Evolutionary conservation across 495 filamentous ascomycete species (phyloP).

Genomic region (Neurospora terricola): DNA sequence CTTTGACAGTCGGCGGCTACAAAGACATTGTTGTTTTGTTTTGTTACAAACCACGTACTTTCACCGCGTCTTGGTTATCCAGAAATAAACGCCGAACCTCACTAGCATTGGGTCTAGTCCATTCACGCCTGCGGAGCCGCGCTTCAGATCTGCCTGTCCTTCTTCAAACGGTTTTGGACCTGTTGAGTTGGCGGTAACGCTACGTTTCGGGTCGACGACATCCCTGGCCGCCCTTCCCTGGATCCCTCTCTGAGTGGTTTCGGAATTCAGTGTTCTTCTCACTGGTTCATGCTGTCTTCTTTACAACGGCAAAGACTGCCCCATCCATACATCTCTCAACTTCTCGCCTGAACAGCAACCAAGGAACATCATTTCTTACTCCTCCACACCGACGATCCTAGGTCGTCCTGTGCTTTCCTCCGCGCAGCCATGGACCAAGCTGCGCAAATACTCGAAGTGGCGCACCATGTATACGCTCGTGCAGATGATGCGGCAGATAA

Average conservation of each 20-base stretch:
- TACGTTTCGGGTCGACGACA: background rate
- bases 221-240: background rate
- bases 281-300: conserved; percentile 3
- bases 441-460: conserved; percentile 27
- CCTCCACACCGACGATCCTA: conserved; percentile 6
- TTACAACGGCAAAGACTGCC: background rate
- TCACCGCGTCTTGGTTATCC: background rate
- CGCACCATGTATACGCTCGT: conserved; percentile 34
- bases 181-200: background rate
- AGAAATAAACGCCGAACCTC: background rate
- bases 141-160: background rate
- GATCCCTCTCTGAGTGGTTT: background rate
- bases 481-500: conserved; percentile 14
- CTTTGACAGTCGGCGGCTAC: background rate
- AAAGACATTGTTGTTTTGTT: background rate
- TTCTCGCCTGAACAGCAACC: background rate
- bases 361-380: background rate
- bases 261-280: background rate
- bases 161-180: background rate
- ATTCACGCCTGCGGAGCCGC: background rate
- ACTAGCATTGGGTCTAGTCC: background rate
- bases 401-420: conserved; percentile 11
- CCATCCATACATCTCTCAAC: background rate
- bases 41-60: background rate
- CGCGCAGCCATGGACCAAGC: conserved; percentile 30